Evolutionary conservation across 345 rosid species (phyloP).

Genomic region (Lumnitzera racemosa): DNA sequence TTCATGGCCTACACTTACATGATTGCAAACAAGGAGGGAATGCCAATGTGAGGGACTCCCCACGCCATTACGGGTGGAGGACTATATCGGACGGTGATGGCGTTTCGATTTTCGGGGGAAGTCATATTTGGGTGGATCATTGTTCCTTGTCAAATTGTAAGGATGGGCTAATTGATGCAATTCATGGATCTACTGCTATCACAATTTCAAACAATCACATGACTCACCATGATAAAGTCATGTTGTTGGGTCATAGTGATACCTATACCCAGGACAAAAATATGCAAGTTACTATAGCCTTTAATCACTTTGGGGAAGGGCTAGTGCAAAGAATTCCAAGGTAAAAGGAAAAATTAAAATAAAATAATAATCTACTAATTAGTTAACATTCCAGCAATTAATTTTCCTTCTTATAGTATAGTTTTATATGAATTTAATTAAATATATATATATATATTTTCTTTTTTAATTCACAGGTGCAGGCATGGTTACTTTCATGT

Average conservation of each 20-base stretch:
- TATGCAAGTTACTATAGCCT: slow-evolving; percentile 76
- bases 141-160: slow-evolving; percentile 55
- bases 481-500: slow-evolving; percentile 78
- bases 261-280: slow-evolving; percentile 51
- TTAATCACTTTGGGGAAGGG: slow-evolving; percentile 78
- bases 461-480: slow-evolving; percentile 35
- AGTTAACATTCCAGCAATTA: neutral
- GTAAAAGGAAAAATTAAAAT: slow-evolving; percentile 9
- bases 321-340: slow-evolving; percentile 82
- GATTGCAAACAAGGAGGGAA: slow-evolving; percentile 74
- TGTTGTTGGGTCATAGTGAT: slow-evolving; percentile 72
- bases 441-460: no score
- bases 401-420: neutral
- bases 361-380: neutral
- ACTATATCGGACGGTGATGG: slow-evolving; percentile 76
- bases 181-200: slow-evolving; percentile 59
- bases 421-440: neutral
- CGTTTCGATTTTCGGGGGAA: slow-evolving; percentile 60
- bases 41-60: slow-evolving; percentile 54
- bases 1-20: slow-evolving; percentile 61
- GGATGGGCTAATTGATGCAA: slow-evolving; percentile 68
- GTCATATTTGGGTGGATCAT: slow-evolving; percentile 75
- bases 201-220: slow-evolving; percentile 65
- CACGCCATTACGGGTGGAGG: slow-evolving; percentile 50
- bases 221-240: slow-evolving; percentile 76